A percentile compares a stretch with the other conserved stretches of the same genome.
phyloP scores from a whole-genome alignment of 306 rosid genomes.

The Fragaria vesca region DNA sequence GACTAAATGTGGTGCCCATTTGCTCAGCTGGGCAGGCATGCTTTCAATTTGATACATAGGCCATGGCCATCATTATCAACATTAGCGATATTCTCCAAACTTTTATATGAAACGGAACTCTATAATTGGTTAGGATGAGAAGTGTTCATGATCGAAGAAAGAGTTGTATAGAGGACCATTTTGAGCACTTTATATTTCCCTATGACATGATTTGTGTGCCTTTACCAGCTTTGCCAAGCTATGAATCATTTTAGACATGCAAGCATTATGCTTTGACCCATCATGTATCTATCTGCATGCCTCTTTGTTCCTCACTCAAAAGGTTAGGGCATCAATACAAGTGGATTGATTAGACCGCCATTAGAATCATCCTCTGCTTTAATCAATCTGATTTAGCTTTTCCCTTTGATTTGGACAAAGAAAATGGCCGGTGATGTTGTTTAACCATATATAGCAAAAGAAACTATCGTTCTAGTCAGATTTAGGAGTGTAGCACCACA shows the following conservation, averaged over 20 bases:
- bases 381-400: background rate
- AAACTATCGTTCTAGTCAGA: background rate
- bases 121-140: slow-evolving; percentile 3
- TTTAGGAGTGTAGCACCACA: background rate
- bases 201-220: background rate
- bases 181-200: slow-evolving; percentile 10
- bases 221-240: background rate
- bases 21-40: background rate
- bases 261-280: slow-evolving; percentile 11
- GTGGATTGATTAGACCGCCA: background rate
- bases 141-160: background rate
- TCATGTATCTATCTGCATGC: slow-evolving; percentile 4
- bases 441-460: background rate
- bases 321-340: background rate
- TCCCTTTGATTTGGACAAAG: background rate
- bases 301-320: background rate
- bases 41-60: background rate
- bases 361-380: background rate
- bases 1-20: slow-evolving; percentile 10
- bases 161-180: slow-evolving; percentile 9
- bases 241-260: slow-evolving; percentile 12
- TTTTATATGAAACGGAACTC: background rate
- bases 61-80: background rate
- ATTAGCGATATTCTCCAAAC: background rate
- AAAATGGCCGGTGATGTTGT: background rate